Base-by-base conservation (phyloP, 495 filamentous ascomycete species). In the Hypoxylon subgilvum region DNA sequence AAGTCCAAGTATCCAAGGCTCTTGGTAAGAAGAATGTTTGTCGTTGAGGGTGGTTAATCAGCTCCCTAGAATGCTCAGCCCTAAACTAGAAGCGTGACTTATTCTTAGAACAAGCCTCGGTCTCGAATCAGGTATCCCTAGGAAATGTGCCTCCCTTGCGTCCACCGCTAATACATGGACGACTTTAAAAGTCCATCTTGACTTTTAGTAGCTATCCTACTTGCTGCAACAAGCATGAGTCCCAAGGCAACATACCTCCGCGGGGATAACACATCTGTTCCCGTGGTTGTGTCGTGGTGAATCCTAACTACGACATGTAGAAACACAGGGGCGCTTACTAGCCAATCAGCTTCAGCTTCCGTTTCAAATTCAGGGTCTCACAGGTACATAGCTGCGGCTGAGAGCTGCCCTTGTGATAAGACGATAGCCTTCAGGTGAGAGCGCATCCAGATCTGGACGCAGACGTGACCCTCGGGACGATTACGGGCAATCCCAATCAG, bases 381-480 rank as follows among this genome's bases (percentile, higher is more conserved):
- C n/a, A n/a, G n/a, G n/a, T n/a, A n/a, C n/a, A 3, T 27, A 27
- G 34, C 41, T 49, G 52, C 52, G 59, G 52, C 46, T 63, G 47
- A 57, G 30, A 45, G 18, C 19, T 47, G 35, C 38, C 18, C 3
- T n/a, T 16, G 10, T 54, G 39, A 48, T 31, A 44, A 27, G 35
- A 7, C 23, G 13, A 13, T 47, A 10, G 35, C 31, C 12, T 56
- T 46, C 32, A 49, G 28, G 41, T 21, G 22, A 13, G 13, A n/a
- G 31, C 25, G 12, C 19, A 9, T 28, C 52, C 46, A 7, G 16
- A 61, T 56, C 13, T 7, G 45, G 59, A 46, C 21, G 25, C 38
- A 30, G 22, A 31, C 32, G 30, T 31, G 18, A 12, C 18, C 34
- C 14, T 21, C n/a, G 13, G 8, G 36, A 40, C 32, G 16, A 38